phyloP scores from a whole-genome alignment of 2,329 filamentous ascomycete species.

The Davidsoniella australis region DNA sequence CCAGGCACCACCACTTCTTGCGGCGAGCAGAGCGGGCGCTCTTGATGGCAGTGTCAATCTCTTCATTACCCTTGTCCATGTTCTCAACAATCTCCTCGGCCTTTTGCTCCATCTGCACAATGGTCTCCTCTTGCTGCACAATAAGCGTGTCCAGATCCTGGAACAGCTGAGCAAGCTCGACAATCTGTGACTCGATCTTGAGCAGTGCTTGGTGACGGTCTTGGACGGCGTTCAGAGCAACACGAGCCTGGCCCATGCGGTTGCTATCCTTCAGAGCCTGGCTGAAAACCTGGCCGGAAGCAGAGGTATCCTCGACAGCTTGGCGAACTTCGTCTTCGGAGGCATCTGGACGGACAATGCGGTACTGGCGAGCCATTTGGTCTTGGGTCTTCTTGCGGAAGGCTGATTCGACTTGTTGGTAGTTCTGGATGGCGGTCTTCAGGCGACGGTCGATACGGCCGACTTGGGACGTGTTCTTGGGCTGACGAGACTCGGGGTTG shows the following conservation, averaged over 20 bases:
- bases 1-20: constrained; percentile 95
- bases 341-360: constrained; percentile 72
- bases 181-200: constrained; percentile 83
- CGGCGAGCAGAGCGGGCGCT: constrained; percentile 65
- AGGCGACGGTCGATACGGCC: constrained; percentile 63
- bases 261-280: constrained; percentile 71
- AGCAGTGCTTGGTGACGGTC: constrained; percentile 73
- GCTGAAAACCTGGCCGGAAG: constrained; percentile 66
- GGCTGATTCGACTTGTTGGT: constrained; percentile 62
- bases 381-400: constrained; percentile 69
- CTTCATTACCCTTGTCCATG: constrained; percentile 66
- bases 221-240: constrained; percentile 62
- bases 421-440: constrained; percentile 64
- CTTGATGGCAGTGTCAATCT: constrained; percentile 65
- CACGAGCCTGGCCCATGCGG: constrained; percentile 64
- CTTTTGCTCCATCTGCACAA: constrained; percentile 71
- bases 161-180: constrained; percentile 75
- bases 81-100: constrained; percentile 74
- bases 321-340: constrained; percentile 60
- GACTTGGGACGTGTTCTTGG: constrained; percentile 65
- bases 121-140: constrained; percentile 66
- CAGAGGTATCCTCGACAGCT: constrained; percentile 51
- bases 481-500: constrained; percentile 54
- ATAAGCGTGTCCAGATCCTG: constrained; percentile 76
- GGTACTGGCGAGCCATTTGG: constrained; percentile 76